Conservation (phyloP, 2,329 filamentous ascomycete genomes). For the Microsporum audouinii region DNA sequence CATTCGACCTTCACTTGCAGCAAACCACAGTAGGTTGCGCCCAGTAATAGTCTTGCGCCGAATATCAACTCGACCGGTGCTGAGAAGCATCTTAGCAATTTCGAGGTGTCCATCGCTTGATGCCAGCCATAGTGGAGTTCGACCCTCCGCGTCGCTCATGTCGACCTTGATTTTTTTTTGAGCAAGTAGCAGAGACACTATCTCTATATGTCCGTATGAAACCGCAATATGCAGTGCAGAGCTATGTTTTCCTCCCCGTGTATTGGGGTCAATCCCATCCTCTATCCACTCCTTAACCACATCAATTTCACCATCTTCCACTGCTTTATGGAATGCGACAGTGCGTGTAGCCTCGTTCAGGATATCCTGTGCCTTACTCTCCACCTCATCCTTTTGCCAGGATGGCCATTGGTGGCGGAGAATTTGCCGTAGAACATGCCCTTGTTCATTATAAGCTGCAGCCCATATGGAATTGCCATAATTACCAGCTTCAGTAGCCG, state of each 20-base stretch:
- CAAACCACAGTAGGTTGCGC: not conserved
- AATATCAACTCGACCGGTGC: not conserved
- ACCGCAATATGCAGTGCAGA: not conserved
- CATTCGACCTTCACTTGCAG: not conserved
- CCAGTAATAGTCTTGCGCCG: not conserved
- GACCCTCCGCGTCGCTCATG: not conserved
- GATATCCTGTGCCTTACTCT: not conserved
- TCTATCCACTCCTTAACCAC: slow-evolving; percentile 11
- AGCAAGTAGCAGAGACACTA: not conserved
- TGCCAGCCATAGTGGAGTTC: slow-evolving; percentile 4
- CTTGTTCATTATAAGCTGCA: not conserved
- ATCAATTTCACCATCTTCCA: not conserved
- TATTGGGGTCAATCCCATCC: not conserved
- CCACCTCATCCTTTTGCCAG: not conserved
- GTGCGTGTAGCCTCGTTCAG: not conserved
- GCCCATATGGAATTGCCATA: not conserved
- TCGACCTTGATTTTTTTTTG: not conserved
- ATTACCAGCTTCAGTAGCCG: not conserved
- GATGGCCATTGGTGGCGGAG: not conserved
- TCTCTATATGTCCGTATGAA: not conserved
- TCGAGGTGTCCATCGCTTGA: not conserved
- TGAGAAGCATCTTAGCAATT: not conserved
- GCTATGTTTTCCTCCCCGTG: not conserved
- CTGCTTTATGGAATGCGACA: not conserved
- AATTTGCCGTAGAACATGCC: not conserved